Conservation (phyloP, 2,329 filamentous ascomycete genomes). For the Penicillium freii region DNA sequence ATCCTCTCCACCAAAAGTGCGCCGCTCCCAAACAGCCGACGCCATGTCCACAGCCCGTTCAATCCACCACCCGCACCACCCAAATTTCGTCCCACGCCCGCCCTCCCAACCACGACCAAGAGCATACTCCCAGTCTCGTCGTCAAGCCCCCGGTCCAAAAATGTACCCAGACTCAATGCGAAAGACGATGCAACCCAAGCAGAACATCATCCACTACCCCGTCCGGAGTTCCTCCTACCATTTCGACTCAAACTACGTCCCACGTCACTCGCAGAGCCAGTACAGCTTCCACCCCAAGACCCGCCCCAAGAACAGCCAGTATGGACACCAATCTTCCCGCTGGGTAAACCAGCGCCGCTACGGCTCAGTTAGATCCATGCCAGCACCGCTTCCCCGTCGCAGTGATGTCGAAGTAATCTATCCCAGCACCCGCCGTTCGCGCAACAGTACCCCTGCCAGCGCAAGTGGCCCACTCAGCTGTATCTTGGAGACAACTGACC, state of each 20-base stretch:
- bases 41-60: conserved; percentile 18
- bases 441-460: conserved; percentile 35
- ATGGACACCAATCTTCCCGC: conserved; percentile 16
- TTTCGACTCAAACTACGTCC: conserved; percentile 26
- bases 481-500: conserved; percentile 29
- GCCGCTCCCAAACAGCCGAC: conserved; percentile 26
- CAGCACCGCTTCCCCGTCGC: conserved; percentile 24
- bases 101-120: conserved; percentile 10
- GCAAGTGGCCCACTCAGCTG: conserved; percentile 28
- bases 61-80: conserved; percentile 29
- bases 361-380: conserved; percentile 22
- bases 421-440: conserved; percentile 34
- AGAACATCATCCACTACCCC: conserved; percentile 9
- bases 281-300: not conserved
- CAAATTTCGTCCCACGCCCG: conserved; percentile 24
- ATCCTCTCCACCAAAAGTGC: conserved; percentile 24
- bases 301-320: conserved; percentile 7
- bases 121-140: conserved; percentile 18
- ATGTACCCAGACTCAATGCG: conserved; percentile 11
- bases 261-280: conserved; percentile 31
- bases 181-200: conserved; percentile 8
- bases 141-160: conserved; percentile 8
- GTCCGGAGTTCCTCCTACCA: conserved; percentile 25
- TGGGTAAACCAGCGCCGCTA: conserved; percentile 24
- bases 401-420: conserved; percentile 38